These are phyloP conservation scores for Colletotrichum caudatum DNA, from an alignment of 2,329 filamentous ascomycete genomes.

Conservation along the genomic window DNA sequence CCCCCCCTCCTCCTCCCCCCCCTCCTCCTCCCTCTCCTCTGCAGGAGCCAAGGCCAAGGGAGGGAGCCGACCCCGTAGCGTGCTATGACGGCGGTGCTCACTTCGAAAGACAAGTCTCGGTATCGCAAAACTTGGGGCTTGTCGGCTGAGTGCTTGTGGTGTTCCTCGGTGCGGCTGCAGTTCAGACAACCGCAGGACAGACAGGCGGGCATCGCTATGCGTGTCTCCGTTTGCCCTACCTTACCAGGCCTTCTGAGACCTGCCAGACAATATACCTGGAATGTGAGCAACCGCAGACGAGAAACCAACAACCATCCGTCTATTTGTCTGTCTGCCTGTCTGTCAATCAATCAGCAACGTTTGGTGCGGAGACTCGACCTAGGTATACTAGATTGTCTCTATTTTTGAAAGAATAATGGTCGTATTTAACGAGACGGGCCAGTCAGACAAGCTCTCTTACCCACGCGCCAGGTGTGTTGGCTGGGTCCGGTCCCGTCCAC, in stretches of 20 bases:
- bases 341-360: background rate
- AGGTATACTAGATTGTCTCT: background rate
- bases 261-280: conserved; percentile 1
- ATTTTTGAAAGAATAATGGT: background rate
- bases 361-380: background rate
- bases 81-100: background rate
- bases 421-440: conserved; percentile 36
- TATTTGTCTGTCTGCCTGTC: no score
- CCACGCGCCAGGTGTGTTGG: conserved; percentile 19
- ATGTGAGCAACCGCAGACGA: conserved; percentile 5
- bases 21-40: conserved; percentile 28
- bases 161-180: conserved; percentile 7
- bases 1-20: no score
- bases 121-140: conserved; percentile 24
- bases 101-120: conserved; percentile 11
- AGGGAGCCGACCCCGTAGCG: conserved; percentile 30
- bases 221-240: conserved; percentile 4
- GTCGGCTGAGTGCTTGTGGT: conserved; percentile 16
- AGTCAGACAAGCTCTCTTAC: conserved; percentile 27
- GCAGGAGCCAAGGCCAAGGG: conserved; percentile 35
- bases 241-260: conserved; percentile 19
- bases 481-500: conserved; percentile 11
- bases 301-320: background rate
- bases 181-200: background rate
- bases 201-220: conserved; percentile 6